Evolutionary conservation across 192 early-diverging fungal species (phyloP), one percentile per base, ranked within the genome.

Genomic region (Oehlia diaphana): DNA sequence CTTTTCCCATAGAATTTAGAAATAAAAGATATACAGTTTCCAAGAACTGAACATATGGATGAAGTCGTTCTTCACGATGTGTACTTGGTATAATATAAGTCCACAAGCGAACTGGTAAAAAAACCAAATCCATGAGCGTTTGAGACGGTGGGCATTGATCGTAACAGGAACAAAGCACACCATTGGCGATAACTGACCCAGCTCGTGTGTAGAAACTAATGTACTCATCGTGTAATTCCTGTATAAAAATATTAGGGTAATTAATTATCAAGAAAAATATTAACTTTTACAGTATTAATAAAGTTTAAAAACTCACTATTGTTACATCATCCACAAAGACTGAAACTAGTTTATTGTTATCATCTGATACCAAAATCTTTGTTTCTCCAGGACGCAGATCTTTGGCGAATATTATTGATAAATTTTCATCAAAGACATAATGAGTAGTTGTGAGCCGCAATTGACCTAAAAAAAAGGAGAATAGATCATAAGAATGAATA

Each of bases 121-220:
- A 74, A n/a, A 28, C 72, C 26, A 74, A 58, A 21, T 74, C 31
- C 72, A 63, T 74, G 2, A 74, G 61, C 53, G 33, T 21, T 26
- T 78, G 35, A n/a, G 44, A 72, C 4, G 70, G 44, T 23, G 44
- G 70, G n/a, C 35, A 72, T 16, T 49, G 26, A 9, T 49, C 44
- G 14, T 72, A 72, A 33, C 70, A 44, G 2, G 70, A 49, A 37
- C 63, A 7, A 2, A 74, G 31, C 16, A 74, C 61, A 37, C 35
- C 14, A 19, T 74, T 62, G 8, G 72, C 58, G 35, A 74, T 62
- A 9, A 74, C 72, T 5, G 72, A 62, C 1, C 72, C 72, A 62
- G 72, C 50, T 35, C 58, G 53, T 62, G 72, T 74, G 61, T 74
- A 74, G 10, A 74, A 74, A 61, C 72, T 74, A 53, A 74, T 74